Conservation (phyloP, 371 early-diverging fungal genomes). For the Funneliformis caledonium region DNA sequence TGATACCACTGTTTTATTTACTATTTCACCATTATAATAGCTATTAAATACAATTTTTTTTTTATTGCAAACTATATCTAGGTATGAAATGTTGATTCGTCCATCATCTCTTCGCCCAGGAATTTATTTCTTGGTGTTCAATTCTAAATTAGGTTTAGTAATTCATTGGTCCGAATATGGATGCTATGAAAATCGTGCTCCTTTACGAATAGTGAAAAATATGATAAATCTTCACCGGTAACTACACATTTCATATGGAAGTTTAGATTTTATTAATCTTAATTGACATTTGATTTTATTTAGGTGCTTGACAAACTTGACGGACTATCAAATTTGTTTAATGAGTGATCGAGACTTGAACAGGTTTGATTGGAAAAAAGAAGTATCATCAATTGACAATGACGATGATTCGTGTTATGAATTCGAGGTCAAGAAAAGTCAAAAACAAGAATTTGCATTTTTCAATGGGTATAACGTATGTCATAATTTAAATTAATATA, state of each 20-base stretch:
- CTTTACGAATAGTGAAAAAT: constrained; percentile 6
- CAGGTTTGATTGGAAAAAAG: constrained; percentile 15
- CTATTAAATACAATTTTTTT: too few species aligned
- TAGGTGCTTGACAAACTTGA: constrained; percentile 18
- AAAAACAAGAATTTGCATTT: constrained; percentile 29
- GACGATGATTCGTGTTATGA: not conserved
- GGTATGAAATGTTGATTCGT: too few species aligned
- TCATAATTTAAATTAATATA: not conserved
- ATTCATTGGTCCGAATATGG: constrained; percentile 24
- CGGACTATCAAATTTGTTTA: constrained; percentile 32
- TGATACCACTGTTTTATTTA: not conserved
- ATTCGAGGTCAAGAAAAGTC: constrained; percentile 25
- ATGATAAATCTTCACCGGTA: constrained; percentile 29
- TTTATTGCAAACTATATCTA: too few species aligned
- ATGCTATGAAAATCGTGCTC: constrained; percentile 18
- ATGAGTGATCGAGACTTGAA: constrained; percentile 30
- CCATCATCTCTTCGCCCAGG: not conserved
- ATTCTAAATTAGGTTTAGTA: constrained; percentile 3
- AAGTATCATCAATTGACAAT: not conserved
- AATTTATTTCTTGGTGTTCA: not conserved
- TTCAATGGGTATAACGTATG: constrained; percentile 28
- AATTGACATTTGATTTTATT: not conserved
- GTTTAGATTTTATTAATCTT: not conserved
- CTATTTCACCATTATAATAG: too few species aligned
- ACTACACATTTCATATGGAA: not conserved